Evolutionary conservation across 768 basidiomycete species (phyloP), one percentile per base, ranked within the genome.

Genomic region (Gautieria morchelliformis): DNA sequence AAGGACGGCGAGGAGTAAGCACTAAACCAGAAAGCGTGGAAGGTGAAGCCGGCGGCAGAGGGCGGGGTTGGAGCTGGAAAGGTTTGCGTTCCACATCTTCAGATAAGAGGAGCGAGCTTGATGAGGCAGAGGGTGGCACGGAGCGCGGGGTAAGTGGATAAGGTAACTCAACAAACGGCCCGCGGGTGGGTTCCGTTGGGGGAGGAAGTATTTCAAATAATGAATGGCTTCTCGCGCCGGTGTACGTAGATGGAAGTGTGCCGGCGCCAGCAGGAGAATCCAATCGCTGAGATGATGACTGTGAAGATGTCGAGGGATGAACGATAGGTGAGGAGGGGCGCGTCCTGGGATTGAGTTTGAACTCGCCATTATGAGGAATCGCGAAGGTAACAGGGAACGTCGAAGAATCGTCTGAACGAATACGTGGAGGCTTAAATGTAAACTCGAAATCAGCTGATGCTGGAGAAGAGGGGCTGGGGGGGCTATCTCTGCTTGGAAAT

Each of bases 281-380:
- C 17, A 19, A 9, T 17, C 4, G n/a, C 20, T 44, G 42, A 19
- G n/a, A 44, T n/a, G 42, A 19, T n/a, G 42, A 19, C 9, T 44
- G 14, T 7, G 35, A 14, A 17, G 42, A 10, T 10, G 5, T 44
- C 8, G n/a, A 44, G 17, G 42, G n/a, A 17, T 5, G 42, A 2
- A 44, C 14, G 42, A 19, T 17, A n/a, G 42, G 20, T 44, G 42
- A n/a, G 2, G 42, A 44, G 9, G 42, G 42, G 48, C 48, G 27
- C 48, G 52, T n/a, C 41, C 35, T 40, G 14, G 20, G 32, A 15
- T n/a, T 52, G 9, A 52, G 24, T 17, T 27, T 49, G 48, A 49
- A 49, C 19, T 49, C 48, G 22, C 48, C 51, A 39, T 52, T 52
- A 4, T 52, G 33, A 75, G 1, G 68, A 71, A 49, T 17, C 9